phyloP scores from a whole-genome alignment of 2,329 filamentous ascomycete genomes.

The Amauroascus niger region DNA sequence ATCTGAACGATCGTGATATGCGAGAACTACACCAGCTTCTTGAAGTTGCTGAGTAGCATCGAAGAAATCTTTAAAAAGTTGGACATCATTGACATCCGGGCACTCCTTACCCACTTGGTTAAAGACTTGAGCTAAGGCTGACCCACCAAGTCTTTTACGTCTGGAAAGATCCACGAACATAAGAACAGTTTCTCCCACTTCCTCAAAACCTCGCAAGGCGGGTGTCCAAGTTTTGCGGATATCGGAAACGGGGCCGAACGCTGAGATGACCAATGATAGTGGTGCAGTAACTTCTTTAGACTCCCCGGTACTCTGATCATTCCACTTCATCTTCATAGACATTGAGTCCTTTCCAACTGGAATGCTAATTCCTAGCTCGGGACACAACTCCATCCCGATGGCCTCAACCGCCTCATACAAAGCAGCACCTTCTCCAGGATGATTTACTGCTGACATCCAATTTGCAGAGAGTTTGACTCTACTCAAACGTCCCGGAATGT shows the following conservation, averaged over 20 bases:
- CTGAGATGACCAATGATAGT: conserved; percentile 80
- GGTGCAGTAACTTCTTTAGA: conserved; percentile 83
- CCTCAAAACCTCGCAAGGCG: conserved; percentile 68
- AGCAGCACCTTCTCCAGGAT: conserved; percentile 82
- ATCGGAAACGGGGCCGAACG: conserved; percentile 75
- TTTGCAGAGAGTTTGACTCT: conserved; percentile 87
- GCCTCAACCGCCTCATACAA: conserved; percentile 90
- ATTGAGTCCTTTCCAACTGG: conserved; percentile 97
- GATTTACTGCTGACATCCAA: conserved; percentile 97
- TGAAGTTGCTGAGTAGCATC: conserved; percentile 66
- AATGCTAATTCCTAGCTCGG: conserved; percentile 80
- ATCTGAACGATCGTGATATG: conserved; percentile 91
- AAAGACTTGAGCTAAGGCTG: conserved; percentile 81
- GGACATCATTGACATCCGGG: conserved; percentile 74
- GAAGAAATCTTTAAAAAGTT: conserved; percentile 79
- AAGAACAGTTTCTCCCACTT: conserved; percentile 79
- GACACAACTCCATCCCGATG: conserved; percentile 86
- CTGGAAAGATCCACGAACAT: conserved; percentile 89
- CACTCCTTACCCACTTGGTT: conserved; percentile 73
- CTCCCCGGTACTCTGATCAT: conserved; percentile 55
- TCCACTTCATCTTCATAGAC: conserved; percentile 98
- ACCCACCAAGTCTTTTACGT: conserved; percentile 75
- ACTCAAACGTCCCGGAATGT: conserved; percentile 60
- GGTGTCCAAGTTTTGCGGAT: conserved; percentile 89
- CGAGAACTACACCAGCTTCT: conserved; percentile 64